A percentile compares a stretch with the other conserved stretches of the same genome.
phyloP scores from a whole-genome alignment of 208 protist species.

The Acanthamoeba divionensis region DNA sequence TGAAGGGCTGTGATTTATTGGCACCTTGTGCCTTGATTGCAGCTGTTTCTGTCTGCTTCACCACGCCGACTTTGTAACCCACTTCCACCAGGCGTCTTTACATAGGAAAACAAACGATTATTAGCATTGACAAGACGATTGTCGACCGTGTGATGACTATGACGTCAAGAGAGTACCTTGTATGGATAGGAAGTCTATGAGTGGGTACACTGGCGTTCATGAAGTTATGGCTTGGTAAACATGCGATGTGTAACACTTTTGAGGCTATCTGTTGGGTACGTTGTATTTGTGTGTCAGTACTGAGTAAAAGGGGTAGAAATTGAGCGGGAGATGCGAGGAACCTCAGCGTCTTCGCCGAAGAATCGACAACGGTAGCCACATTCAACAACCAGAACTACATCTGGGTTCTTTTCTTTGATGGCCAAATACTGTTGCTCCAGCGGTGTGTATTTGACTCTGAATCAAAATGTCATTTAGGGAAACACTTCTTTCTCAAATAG shows the following conservation, averaged over 20 bases:
- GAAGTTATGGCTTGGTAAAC: conserved; percentile 71
- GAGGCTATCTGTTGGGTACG: conserved; percentile 55
- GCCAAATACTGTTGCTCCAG: conserved; percentile 73
- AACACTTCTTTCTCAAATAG: too few relatives aligned
- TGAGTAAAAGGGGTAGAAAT: not conserved
- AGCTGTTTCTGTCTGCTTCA: conserved; percentile 70
- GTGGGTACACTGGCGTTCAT: conserved; percentile 75
- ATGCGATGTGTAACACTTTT: conserved; percentile 71
- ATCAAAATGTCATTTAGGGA: too few relatives aligned
- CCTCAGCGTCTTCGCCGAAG: conserved; percentile 78
- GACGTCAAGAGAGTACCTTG: not conserved
- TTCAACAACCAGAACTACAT: conserved; percentile 77
- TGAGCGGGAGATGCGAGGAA: not conserved
- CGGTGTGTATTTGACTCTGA: conserved; percentile 58
- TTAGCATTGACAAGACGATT: not conserved
- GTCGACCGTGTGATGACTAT: not conserved
- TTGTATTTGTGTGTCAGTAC: not conserved
- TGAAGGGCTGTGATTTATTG: conserved; percentile 59
- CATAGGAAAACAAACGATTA: not conserved
- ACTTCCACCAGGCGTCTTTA: conserved; percentile 59
- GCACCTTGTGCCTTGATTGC: conserved; percentile 59
- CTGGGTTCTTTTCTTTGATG: conserved; percentile 72
- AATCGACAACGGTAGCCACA: conserved; percentile 78
- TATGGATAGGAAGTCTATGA: conserved; percentile 70
- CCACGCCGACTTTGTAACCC: conserved; percentile 76